Evolutionary conservation across 768 basidiomycete species (phyloP).

Genomic region (Psilocybe cyanescens): DNA sequence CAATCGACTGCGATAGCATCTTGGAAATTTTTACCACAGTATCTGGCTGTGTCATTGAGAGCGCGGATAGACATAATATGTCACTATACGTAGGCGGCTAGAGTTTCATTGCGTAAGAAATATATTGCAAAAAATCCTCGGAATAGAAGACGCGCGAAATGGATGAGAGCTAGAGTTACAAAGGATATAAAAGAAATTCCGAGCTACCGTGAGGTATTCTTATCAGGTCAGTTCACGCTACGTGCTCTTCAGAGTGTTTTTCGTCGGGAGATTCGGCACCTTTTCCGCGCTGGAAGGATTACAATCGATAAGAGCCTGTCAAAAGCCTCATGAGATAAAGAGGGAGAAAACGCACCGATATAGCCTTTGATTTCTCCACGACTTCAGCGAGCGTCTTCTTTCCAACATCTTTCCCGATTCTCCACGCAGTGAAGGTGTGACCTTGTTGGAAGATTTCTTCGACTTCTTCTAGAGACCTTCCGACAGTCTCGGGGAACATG

Average conservation of each 20-base stretch:
- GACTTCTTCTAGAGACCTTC: slow-evolving; percentile 75
- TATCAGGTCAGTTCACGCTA: slow-evolving; percentile 10
- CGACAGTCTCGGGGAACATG: slow-evolving; percentile 81
- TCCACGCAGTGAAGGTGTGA: slow-evolving; percentile 74
- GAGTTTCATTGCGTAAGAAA: too few relatives aligned
- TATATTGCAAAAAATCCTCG: too few relatives aligned
- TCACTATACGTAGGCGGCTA: too few relatives aligned
- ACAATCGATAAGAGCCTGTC: not conserved
- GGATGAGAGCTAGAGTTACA: too few relatives aligned
- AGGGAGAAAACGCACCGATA: slow-evolving; percentile 10
- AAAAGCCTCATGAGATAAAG: not conserved
- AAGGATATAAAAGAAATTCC: too few relatives aligned
- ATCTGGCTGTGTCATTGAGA: too few relatives aligned
- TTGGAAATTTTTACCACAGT: too few relatives aligned
- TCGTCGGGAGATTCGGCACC: slow-evolving; percentile 21
- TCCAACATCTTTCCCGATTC: slow-evolving; percentile 61
- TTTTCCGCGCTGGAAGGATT: slow-evolving; percentile 9
- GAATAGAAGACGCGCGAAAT: too few relatives aligned
- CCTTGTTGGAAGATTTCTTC: slow-evolving; percentile 78
- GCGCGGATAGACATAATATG: too few relatives aligned
- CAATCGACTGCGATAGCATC: too few relatives aligned
- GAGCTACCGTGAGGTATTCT: not conserved
- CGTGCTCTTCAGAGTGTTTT: slow-evolving; percentile 17
- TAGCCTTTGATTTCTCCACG: slow-evolving; percentile 30
- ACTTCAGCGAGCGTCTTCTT: slow-evolving; percentile 63